Evolutionary conservation across 1,284 basidiomycete species (phyloP).

Genomic region (Sporisorium iseilematis-ciliati): DNA sequence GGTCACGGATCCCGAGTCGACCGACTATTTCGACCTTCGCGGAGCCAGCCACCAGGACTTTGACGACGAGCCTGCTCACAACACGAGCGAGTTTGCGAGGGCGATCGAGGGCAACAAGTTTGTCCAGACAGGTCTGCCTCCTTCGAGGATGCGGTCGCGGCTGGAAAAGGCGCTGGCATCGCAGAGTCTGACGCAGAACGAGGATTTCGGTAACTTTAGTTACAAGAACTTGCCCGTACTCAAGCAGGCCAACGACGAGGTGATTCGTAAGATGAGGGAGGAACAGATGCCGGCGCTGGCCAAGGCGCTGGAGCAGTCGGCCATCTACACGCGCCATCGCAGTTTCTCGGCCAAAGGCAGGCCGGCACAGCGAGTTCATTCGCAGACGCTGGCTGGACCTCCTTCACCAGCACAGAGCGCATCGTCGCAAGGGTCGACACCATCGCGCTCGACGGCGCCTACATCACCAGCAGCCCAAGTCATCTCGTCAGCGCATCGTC

Average conservation of each 20-base stretch:
- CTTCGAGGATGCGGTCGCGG: constrained; percentile 38
- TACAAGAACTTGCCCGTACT: constrained; percentile 97
- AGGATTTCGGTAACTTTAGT: constrained; percentile 97
- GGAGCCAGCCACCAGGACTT: constrained; percentile 90
- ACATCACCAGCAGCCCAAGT: constrained; percentile 77
- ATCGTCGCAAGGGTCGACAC: constrained; percentile 90
- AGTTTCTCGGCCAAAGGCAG: constrained; percentile 58
- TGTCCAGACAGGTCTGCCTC: constrained; percentile 70
- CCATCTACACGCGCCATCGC: constrained; percentile 58
- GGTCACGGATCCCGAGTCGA: constrained; percentile 94
- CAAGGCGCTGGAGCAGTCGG: constrained; percentile 54
- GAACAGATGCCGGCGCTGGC: constrained; percentile 69
- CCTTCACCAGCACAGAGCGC: constrained; percentile 89
- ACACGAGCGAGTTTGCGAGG: constrained; percentile 52
- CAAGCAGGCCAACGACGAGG: constrained; percentile 98
- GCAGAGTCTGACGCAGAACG: constrained; percentile 68
- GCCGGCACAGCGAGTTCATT: constrained; percentile 51
- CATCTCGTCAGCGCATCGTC: constrained; percentile 30
- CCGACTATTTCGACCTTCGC: constrained; percentile 97
- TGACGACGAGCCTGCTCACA: constrained; percentile 77
- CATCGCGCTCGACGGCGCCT: constrained; percentile 79
- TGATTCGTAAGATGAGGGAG: constrained; percentile 85
- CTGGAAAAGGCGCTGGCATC: constrained; percentile 37
- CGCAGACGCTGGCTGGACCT: constrained; percentile 51
- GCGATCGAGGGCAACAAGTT: constrained; percentile 57